These are phyloP conservation scores for Cucurbita moschata DNA, from an alignment of 306 rosid species.

Conservation along the genomic window DNA sequence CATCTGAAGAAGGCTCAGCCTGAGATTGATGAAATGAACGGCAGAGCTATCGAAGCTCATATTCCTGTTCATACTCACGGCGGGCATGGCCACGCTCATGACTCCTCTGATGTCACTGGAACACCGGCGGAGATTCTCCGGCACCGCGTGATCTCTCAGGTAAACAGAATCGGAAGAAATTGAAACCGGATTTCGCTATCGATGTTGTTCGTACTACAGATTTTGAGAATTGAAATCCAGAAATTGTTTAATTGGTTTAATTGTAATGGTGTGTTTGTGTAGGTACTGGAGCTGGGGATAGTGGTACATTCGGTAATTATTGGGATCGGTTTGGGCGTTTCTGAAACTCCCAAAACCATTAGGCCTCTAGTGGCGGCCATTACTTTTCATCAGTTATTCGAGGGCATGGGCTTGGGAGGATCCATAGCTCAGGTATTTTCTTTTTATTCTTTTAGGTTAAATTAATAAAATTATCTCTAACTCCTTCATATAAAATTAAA, in stretches of 20 bases:
- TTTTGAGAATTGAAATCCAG: neutral
- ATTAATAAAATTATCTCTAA: too few species aligned
- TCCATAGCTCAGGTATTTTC: constrained; percentile 53
- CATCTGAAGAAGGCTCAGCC: constrained; percentile 7
- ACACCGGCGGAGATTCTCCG: constrained; percentile 36
- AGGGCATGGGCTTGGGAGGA: constrained; percentile 89
- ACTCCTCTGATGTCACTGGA: neutral
- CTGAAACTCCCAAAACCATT: constrained; percentile 46
- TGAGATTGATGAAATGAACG: neutral
- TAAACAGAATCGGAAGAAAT: neutral
- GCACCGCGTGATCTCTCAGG: constrained; percentile 61
- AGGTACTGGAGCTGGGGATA: constrained; percentile 74
- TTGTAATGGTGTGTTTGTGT: neutral
- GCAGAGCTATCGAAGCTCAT: constrained; percentile 23
- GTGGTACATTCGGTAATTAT: constrained; percentile 68
- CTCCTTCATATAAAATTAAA: too few species aligned
- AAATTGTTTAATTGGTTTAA: too few species aligned
- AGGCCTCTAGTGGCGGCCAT: constrained; percentile 54
- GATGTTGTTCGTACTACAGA: neutral
- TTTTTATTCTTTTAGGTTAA: too few species aligned
- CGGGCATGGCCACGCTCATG: constrained; percentile 65
- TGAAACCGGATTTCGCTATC: too few species aligned
- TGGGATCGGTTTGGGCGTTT: constrained; percentile 74
- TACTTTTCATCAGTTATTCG: constrained; percentile 77
- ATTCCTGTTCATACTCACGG: constrained; percentile 50